Conservation (phyloP, 2,329 filamentous ascomycete species). For the Lachnellula cervina region DNA sequence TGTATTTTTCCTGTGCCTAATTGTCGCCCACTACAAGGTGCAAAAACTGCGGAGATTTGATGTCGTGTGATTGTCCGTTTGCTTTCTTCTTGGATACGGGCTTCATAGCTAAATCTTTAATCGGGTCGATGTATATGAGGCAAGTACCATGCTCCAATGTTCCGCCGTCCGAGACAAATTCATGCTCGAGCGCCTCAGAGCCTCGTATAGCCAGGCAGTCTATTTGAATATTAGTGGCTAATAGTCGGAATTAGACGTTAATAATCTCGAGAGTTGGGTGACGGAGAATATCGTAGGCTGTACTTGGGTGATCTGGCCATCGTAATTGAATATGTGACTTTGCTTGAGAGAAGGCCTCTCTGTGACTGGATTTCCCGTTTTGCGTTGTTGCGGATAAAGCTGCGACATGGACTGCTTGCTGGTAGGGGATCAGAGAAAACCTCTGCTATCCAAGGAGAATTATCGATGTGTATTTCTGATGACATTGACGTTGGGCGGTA, state of each 20-base stretch:
- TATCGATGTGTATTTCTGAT: constrained; percentile 19
- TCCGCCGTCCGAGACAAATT: constrained; percentile 13
- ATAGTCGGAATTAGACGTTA: constrained; percentile 15
- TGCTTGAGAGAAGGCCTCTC: constrained; percentile 8
- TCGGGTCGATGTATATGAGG: constrained; percentile 10
- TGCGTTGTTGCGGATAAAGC: constrained; percentile 21
- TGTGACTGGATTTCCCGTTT: background rate
- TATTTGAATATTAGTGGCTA: constrained; percentile 1
- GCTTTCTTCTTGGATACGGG: constrained; percentile 7
- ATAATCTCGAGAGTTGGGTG: constrained; percentile 20
- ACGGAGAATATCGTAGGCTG: constrained; percentile 23
- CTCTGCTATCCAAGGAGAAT: constrained; percentile 17
- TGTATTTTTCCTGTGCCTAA: background rate
- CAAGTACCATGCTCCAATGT: constrained; percentile 14
- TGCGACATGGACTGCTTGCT: constrained; percentile 15
- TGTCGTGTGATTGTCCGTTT: constrained; percentile 8
- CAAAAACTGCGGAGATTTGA: constrained; percentile 14
- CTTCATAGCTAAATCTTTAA: constrained; percentile 19
- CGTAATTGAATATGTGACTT: too few species aligned
- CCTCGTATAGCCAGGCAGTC: constrained; percentile 23
- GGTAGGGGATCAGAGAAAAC: constrained; percentile 17
- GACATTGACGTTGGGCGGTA: constrained; percentile 22
- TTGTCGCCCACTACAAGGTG: constrained; percentile 15
- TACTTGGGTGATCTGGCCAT: constrained; percentile 14
- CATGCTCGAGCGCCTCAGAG: constrained; percentile 2